Conservation (phyloP, 495 filamentous ascomycete genomes). For the Schizothecium vesticola region DNA sequence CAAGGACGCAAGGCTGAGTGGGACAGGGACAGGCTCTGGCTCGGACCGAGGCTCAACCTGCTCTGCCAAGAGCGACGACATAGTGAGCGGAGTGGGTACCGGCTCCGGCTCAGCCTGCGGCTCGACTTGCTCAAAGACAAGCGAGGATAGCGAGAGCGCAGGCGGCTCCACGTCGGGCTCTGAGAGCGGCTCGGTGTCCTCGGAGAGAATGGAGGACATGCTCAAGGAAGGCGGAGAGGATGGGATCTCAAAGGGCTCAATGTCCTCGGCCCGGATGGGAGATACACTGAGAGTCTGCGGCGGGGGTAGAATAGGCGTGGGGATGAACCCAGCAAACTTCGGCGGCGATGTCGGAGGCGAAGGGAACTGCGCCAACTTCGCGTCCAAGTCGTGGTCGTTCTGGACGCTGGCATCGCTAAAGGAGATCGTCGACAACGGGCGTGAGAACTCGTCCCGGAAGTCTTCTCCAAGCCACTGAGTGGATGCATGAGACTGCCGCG, state of each 20-base stretch:
- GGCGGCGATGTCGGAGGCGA: slow-evolving; percentile 38
- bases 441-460: slow-evolving; percentile 17
- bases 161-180: slow-evolving; percentile 19
- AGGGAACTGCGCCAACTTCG: slow-evolving; percentile 44
- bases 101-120: slow-evolving; percentile 20
- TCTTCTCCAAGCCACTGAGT: slow-evolving; percentile 30
- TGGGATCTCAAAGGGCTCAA: slow-evolving; percentile 24
- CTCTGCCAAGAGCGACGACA: slow-evolving; percentile 18
- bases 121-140: slow-evolving; percentile 26
- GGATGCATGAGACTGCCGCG: slow-evolving; percentile 18
- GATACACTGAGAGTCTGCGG: slow-evolving; percentile 25
- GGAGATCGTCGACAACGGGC: slow-evolving; percentile 23
- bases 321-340: slow-evolving; percentile 13
- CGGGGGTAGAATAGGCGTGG: slow-evolving; percentile 17
- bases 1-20: not conserved
- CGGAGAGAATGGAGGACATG: slow-evolving; percentile 16
- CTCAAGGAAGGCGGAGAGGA: slow-evolving; percentile 13
- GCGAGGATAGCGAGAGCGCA: slow-evolving; percentile 19
- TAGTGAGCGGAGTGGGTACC: slow-evolving; percentile 16
- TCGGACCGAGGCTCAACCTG: slow-evolving; percentile 25
- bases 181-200: slow-evolving; percentile 16
- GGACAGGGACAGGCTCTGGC: slow-evolving; percentile 10
- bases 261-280: slow-evolving; percentile 23
- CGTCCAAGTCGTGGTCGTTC: slow-evolving; percentile 38
- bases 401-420: slow-evolving; percentile 40